phyloP scores from a whole-genome alignment of 2,329 filamentous ascomycete genomes.

The Thyridium curvatum region DNA sequence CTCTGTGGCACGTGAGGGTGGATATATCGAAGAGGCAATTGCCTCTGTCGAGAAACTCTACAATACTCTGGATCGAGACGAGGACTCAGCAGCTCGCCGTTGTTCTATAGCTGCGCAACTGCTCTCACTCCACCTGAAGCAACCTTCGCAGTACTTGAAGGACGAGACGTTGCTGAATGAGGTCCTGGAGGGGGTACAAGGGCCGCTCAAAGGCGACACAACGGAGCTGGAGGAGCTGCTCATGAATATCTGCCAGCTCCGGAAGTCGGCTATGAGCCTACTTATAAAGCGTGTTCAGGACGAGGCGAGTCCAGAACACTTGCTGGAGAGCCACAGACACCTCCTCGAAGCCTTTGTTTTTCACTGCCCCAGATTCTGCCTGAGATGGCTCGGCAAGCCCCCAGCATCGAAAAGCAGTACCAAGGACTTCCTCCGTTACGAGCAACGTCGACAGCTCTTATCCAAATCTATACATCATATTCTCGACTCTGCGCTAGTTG shows the following conservation, averaged over 20 bases:
- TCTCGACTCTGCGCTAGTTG: constrained; percentile 54
- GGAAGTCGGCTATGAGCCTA: constrained; percentile 46
- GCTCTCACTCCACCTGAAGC: constrained; percentile 46
- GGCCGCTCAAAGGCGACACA: constrained; percentile 51
- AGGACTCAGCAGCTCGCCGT: constrained; percentile 41
- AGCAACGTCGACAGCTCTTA: constrained; percentile 50
- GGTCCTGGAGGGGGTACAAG: constrained; percentile 49
- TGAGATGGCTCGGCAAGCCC: constrained; percentile 55
- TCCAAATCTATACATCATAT: constrained; percentile 46
- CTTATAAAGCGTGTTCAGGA: constrained; percentile 23
- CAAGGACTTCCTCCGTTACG: constrained; percentile 55
- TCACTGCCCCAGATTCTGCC: constrained; percentile 52
- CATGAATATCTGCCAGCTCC: constrained; percentile 45
- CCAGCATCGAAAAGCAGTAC: constrained; percentile 43
- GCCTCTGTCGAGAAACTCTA: constrained; percentile 47
- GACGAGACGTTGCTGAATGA: constrained; percentile 37
- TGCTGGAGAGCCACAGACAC: constrained; percentile 6
- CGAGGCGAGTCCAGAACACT: neutral
- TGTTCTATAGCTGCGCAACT: constrained; percentile 49
- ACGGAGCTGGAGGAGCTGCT: constrained; percentile 57
- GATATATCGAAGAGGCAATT: constrained; percentile 43
- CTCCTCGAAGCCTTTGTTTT: constrained; percentile 51
- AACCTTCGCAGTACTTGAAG: constrained; percentile 24
- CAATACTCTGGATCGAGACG: constrained; percentile 23
- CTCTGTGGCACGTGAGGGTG: constrained; percentile 35